Evolutionary conservation across 2,329 filamentous ascomycete species (phyloP), one percentile per base, ranked within the genome.

Genomic region (Sarocladium strictum): DNA sequence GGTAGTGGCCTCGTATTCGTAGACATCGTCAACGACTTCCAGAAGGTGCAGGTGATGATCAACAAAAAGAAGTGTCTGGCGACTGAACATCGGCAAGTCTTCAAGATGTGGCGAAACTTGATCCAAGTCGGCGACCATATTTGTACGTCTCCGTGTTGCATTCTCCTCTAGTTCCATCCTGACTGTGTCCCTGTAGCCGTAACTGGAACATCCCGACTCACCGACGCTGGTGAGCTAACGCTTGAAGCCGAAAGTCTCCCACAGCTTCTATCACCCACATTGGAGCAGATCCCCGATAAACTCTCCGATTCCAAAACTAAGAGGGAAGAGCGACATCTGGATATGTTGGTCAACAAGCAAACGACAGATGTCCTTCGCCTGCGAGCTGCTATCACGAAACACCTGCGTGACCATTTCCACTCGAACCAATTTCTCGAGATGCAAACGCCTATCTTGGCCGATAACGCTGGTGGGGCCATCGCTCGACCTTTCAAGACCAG

Each of bases 1-100:
- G 86, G 92, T 60, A 85, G 83, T 62, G 90, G 88, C 70, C 83
- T 99, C 62, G 76, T 90, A 59, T 99, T 99, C 69, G 69, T 97
- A 60, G 88, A 94, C 70, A 73, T 97, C 51, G 76, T 84, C 61
- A 84, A 90, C 67, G 84, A 90, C 65, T 86, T 85, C 55, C 73
- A 83, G 61, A 81, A 79, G 59, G 70, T 95, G 32, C 94, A 99
- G 71, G 79, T 86, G 58, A 84, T 96, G 74, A 79, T 88, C 68
- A 88, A 89, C 69, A 77, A 85, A 61, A 76, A 77, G 56, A 80
- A 76, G 57, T 76, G 63, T 58, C 33, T 53, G 26, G 32, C 14
- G 11, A 40, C 50, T 27, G 32, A 40, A 38, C 32, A 38, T 21
- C 38, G 50, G 27, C 32, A 38, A 9, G 32, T 24, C 35, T 85